Percentiles rank a stretch among this genome's conserved stretches.
Conservation (phyloP, 2,329 filamentous ascomycete genomes). For the Pestalotiopsis sp. region DNA sequence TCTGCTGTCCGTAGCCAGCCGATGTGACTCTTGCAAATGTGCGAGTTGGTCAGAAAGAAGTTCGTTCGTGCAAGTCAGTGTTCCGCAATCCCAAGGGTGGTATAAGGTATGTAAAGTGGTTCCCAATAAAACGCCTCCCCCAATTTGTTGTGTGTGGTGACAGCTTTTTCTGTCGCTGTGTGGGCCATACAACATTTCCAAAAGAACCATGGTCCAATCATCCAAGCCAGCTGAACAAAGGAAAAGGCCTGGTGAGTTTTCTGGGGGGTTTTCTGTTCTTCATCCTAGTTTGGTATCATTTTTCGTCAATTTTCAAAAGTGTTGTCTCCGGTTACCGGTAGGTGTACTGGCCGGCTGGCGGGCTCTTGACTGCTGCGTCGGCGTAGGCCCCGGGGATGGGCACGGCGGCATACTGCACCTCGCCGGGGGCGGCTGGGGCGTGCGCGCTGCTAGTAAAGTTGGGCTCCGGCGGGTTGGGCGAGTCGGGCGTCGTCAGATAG, state of each 20-base stretch:
- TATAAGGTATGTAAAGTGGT: background rate
- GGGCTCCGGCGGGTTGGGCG: slow-evolving; percentile 39
- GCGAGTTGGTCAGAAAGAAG: slow-evolving; percentile 1
- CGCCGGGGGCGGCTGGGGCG: slow-evolving; percentile 72
- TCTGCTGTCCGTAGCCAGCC: background rate
- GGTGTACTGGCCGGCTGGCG: slow-evolving; percentile 44
- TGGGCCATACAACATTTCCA: slow-evolving; percentile 2
- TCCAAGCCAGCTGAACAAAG: slow-evolving; percentile 24
- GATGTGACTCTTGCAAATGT: slow-evolving; percentile 4
- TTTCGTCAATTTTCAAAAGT: background rate
- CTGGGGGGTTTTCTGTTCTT: slow-evolving; percentile 15
- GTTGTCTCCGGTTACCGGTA: slow-evolving; percentile 12
- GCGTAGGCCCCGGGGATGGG: slow-evolving; percentile 87
- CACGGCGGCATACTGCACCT: slow-evolving; percentile 82
- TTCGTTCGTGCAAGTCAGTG: background rate
- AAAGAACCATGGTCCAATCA: slow-evolving; percentile 16
- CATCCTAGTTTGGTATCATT: slow-evolving; percentile 16
- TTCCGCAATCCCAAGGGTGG: slow-evolving; percentile 4
- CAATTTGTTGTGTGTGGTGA: background rate
- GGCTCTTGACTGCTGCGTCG: slow-evolving; percentile 55
- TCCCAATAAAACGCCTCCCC: slow-evolving; percentile 10
- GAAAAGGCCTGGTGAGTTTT: slow-evolving; percentile 12
- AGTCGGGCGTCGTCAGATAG: slow-evolving; percentile 60
- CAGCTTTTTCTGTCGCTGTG: slow-evolving; percentile 5
- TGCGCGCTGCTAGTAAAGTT: slow-evolving; percentile 59